phyloP scores from a whole-genome alignment of 176 grass and related monocot species.

The Aegilops sharonensis region DNA sequence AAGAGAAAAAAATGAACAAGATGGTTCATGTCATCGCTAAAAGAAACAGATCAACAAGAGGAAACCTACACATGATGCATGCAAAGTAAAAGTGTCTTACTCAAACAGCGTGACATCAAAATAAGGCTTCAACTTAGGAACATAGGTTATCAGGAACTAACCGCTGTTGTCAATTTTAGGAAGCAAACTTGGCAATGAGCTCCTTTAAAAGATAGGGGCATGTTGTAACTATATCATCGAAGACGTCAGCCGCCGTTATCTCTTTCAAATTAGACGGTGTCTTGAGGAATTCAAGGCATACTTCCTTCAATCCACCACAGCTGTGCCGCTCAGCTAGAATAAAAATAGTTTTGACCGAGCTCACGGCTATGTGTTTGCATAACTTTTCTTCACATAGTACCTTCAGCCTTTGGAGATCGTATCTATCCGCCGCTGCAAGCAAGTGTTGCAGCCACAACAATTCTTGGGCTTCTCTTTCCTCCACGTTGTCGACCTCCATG shows the following conservation, averaged over 20 bases:
- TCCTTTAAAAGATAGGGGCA: conserved; percentile 4
- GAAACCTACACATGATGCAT: neutral
- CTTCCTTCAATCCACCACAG: neutral
- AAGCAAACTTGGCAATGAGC: neutral
- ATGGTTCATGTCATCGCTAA: too few relatives aligned
- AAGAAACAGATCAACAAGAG: too few relatives aligned
- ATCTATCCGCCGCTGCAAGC: neutral
- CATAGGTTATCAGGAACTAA: neutral
- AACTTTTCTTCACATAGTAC: neutral
- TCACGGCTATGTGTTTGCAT: neutral
- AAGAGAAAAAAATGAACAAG: neutral
- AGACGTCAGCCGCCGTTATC: neutral
- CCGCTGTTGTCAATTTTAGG: neutral
- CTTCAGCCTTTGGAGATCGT: conserved; percentile 11
- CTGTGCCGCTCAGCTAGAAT: neutral
- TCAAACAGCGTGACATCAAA: neutral
- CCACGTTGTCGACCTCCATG: neutral
- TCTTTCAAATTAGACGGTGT: neutral
- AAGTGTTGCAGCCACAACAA: neutral
- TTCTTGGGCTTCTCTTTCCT: neutral
- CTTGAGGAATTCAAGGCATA: neutral
- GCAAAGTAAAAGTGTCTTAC: neutral
- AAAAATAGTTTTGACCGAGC: neutral
- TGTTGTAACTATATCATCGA: neutral
- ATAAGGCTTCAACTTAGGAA: neutral